Evolutionary conservation across 495 filamentous ascomycete species (phyloP).

Genomic region (Pseudevernia furfuracea): DNA sequence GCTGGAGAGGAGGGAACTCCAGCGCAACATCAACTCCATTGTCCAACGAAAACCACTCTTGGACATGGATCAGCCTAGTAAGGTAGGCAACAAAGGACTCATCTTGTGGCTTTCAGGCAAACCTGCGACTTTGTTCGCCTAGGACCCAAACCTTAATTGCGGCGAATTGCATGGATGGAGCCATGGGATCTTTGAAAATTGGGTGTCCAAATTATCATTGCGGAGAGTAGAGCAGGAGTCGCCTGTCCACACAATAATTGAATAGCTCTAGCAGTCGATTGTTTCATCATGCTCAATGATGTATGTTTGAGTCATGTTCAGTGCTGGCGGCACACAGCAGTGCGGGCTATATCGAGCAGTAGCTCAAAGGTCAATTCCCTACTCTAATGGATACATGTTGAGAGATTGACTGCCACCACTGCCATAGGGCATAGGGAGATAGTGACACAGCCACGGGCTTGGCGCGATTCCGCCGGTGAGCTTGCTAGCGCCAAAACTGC

Average conservation of each 20-base stretch:
- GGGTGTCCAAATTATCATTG: background rate
- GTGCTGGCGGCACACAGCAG: background rate
- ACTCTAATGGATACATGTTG: background rate
- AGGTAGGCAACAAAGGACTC: background rate
- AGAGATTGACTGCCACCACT: background rate
- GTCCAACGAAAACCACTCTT: background rate
- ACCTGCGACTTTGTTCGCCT: background rate
- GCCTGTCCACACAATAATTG: background rate
- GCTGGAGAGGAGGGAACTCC: background rate
- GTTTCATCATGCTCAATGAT: background rate
- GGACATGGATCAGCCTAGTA: background rate
- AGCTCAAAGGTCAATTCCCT: background rate
- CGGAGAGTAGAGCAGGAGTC: background rate
- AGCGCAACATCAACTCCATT: background rate
- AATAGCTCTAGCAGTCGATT: background rate
- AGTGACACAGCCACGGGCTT: conserved; percentile 4
- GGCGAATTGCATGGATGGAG: background rate
- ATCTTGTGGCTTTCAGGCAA: background rate
- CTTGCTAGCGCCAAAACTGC: background rate
- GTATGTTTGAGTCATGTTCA: background rate
- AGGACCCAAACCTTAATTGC: background rate
- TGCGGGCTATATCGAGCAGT: background rate
- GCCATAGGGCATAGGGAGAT: background rate
- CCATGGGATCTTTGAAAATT: background rate
- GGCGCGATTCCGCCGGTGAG: background rate